These are phyloP conservation scores for Terfezia claveryi DNA, from an alignment of 495 filamentous ascomycete species.

Conservation along the genomic window DNA sequence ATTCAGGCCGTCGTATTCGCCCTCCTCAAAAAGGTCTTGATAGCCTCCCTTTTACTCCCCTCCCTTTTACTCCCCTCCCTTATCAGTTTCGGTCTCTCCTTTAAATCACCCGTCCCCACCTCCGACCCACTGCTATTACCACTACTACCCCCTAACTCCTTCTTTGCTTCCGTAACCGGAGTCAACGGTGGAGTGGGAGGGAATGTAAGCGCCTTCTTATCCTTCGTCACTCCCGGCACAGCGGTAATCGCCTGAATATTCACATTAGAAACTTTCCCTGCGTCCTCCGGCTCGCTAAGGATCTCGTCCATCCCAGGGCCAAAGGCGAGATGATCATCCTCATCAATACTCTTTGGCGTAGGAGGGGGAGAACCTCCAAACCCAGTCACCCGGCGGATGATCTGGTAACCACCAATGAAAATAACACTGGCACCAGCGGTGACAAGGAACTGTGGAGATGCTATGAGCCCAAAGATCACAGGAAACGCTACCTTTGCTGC, in stretches of 20 bases:
- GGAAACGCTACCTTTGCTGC: constrained; percentile 60
- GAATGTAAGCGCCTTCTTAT: neutral
- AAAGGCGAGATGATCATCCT: neutral
- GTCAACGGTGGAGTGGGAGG: neutral
- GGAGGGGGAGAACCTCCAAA: neutral
- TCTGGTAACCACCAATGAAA: constrained; percentile 89
- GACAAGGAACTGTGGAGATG: constrained; percentile 79
- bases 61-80: neutral
- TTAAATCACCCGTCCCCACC: neutral
- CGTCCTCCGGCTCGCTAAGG: neutral
- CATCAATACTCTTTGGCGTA: neutral
- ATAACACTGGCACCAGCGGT: constrained; percentile 79
- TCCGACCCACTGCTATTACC: neutral
- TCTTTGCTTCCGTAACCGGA: neutral
- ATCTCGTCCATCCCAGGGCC: neutral
- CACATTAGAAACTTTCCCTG: neutral
- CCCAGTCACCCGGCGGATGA: constrained; percentile 29
- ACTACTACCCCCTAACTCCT: neutral
- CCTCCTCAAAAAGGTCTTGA: neutral
- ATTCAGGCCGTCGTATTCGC: neutral
- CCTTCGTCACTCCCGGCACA: neutral
- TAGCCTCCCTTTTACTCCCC: neutral
- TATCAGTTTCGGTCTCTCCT: neutral
- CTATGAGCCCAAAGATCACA: constrained; percentile 64
- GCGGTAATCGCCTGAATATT: neutral